A percentile compares a stretch with the other conserved stretches of the same genome.
Evolutionary conservation across 1,139 yeast species (phyloP).

Genomic region (Scheffersomyces segobiensis): DNA sequence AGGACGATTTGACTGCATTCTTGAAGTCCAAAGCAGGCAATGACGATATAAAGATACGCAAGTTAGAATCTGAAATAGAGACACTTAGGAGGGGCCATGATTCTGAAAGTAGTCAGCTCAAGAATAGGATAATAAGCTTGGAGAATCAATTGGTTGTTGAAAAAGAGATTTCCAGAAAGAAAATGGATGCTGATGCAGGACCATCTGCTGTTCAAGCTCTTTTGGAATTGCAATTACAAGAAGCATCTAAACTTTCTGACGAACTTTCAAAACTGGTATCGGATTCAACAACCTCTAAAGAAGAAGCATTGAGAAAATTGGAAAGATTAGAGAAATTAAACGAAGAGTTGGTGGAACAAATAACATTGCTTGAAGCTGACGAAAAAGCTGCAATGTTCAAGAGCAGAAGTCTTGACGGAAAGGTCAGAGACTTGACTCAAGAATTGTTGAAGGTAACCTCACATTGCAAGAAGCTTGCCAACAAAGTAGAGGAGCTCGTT

Average conservation of each 20-base stretch:
- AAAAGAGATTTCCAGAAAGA: constrained; percentile 2
- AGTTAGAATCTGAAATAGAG: constrained; percentile 37
- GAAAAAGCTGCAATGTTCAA: constrained; percentile 11
- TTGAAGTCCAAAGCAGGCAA: constrained; percentile 26
- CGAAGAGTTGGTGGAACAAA: constrained; percentile 17
- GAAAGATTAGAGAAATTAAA: constrained; percentile 10
- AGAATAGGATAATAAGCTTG: constrained; percentile 18
- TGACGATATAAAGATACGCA: constrained; percentile 35
- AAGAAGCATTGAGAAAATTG: constrained; percentile 11
- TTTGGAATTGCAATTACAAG: constrained; percentile 38
- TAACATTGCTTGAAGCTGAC: constrained; percentile 21
- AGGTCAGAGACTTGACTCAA: constrained; percentile 18
- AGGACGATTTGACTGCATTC: constrained; percentile 33
- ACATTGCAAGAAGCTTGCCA: constrained; percentile 33
- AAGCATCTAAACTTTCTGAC: constrained; percentile 23
- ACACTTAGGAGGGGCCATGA: constrained; percentile 32
- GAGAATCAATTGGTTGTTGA: constrained; percentile 9
- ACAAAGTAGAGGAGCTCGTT: constrained; percentile 25
- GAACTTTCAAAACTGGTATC: constrained; percentile 24
- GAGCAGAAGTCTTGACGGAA: constrained; percentile 9
- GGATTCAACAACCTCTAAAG: constrained; percentile 14
- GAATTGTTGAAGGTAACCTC: constrained; percentile 28
- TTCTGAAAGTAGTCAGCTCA: constrained; percentile 27
- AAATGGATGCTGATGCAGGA: constrained; percentile 1
- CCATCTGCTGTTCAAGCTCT: constrained; percentile 23